phyloP scores from a whole-genome alignment of 2,329 filamentous ascomycete genomes.

The Colletotrichum tofieldiae region DNA sequence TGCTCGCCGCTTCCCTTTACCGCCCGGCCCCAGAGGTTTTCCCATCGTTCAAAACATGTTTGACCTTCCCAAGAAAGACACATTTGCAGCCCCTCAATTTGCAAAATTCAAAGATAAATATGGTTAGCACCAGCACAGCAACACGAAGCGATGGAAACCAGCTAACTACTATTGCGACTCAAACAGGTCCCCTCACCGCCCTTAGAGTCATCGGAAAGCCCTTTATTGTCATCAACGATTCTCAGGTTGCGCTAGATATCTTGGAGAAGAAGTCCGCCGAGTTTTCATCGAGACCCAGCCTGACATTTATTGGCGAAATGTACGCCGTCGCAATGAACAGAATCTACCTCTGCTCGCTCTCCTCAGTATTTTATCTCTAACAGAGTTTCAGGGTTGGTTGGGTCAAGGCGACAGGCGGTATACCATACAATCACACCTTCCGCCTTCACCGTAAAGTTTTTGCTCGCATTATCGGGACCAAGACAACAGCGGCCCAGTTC shows the following conservation, averaged over 20 bases:
- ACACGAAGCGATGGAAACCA: too few species aligned
- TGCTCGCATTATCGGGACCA: too few species aligned
- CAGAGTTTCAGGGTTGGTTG: too few species aligned
- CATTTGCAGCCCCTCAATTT: slow-evolving; percentile 53
- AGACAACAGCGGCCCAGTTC: too few species aligned
- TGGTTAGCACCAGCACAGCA: too few species aligned
- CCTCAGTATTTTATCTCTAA: too few species aligned
- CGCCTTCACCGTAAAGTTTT: too few species aligned
- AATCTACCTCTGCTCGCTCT: too few species aligned
- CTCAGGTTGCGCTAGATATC: slow-evolving; percentile 48
- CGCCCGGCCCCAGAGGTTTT: slow-evolving; percentile 50
- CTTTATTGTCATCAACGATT: slow-evolving; percentile 58
- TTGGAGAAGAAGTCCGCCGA: slow-evolving; percentile 42
- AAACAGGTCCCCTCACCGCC: slow-evolving; percentile 45
- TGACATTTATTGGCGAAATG: background rate
- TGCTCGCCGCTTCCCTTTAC: slow-evolving; percentile 7
- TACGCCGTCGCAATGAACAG: too few species aligned
- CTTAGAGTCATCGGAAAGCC: slow-evolving; percentile 57
- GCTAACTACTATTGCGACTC: too few species aligned
- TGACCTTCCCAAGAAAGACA: slow-evolving; percentile 57
- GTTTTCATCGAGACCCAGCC: slow-evolving; percentile 33
- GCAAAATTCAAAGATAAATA: slow-evolving; percentile 52
- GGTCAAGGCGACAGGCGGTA: too few species aligned
- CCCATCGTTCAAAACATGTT: slow-evolving; percentile 62
- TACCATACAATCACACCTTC: too few species aligned